Percentiles rank a stretch among this genome's conserved stretches.
These are phyloP conservation scores for Nothophoma quercina DNA, from an alignment of 2,329 filamentous ascomycete genomes.

Conservation along the genomic window DNA sequence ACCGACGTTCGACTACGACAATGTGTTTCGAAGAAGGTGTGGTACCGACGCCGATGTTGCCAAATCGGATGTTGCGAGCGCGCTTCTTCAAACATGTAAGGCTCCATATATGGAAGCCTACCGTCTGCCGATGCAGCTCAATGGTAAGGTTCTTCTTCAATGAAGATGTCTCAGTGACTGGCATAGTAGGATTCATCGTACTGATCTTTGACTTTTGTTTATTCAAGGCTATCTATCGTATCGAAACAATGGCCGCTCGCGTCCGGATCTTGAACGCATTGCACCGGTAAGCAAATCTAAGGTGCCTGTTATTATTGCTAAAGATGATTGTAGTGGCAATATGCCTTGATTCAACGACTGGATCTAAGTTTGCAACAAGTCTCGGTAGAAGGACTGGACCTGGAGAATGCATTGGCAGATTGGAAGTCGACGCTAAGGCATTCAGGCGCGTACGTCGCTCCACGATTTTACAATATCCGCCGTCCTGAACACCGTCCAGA, in stretches of 20 bases:
- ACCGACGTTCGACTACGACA: too few relatives aligned
- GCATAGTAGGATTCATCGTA: too few relatives aligned
- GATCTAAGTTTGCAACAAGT: conserved; percentile 6
- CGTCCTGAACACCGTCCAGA: neutral
- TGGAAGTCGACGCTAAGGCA: conserved; percentile 2
- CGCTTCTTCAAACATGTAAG: too few relatives aligned
- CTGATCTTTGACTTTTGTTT: neutral
- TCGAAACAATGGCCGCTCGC: neutral
- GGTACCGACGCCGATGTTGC: too few relatives aligned
- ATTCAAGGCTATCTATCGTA: neutral
- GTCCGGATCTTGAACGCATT: conserved; percentile 12
- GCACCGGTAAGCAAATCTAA: conserved; percentile 3
- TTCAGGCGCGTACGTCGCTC: conserved; percentile 1
- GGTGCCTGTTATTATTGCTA: neutral
- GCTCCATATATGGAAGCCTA: too few relatives aligned
- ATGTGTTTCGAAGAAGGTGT: too few relatives aligned
- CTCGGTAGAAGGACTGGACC: conserved; percentile 1
- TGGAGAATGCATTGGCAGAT: neutral
- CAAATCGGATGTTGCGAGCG: too few relatives aligned
- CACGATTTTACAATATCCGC: neutral
- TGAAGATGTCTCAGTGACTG: too few relatives aligned
- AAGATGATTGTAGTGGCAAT: conserved; percentile 9
- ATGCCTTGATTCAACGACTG: conserved; percentile 9
- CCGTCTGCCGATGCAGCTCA: too few relatives aligned
- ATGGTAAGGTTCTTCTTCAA: too few relatives aligned